Evolutionary conservation across 2,329 filamentous ascomycete species (phyloP).

Genomic region (Pestalotiopsis sp.): DNA sequence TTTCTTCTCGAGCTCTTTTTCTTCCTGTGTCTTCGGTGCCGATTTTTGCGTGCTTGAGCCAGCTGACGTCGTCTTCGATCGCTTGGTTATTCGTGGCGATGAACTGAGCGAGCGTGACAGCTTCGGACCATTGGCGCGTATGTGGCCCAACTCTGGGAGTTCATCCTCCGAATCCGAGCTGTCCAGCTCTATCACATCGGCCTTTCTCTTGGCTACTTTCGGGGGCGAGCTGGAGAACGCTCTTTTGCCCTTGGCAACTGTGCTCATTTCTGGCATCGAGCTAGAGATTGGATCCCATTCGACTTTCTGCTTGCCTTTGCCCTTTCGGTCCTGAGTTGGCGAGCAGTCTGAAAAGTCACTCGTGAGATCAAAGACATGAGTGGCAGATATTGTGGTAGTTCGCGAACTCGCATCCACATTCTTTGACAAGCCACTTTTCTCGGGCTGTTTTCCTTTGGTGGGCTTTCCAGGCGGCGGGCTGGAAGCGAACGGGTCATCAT

Average conservation of each 20-base stretch:
- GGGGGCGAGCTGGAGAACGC: slow-evolving; percentile 18
- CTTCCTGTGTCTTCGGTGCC: slow-evolving; percentile 33
- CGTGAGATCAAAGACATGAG: slow-evolving; percentile 28
- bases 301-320: neutral
- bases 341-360: slow-evolving; percentile 26
- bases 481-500: slow-evolving; percentile 19
- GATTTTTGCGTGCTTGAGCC: slow-evolving; percentile 21
- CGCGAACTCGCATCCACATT: neutral
- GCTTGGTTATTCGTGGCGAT: slow-evolving; percentile 18
- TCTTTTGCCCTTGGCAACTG: slow-evolving; percentile 16
- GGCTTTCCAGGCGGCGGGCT: slow-evolving; percentile 24
- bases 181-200: slow-evolving; percentile 39
- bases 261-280: slow-evolving; percentile 46
- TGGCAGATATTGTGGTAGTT: slow-evolving; percentile 1
- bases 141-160: slow-evolving; percentile 47
- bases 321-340: neutral
- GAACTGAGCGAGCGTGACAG: slow-evolving; percentile 17
- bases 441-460: slow-evolving; percentile 4
- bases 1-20: slow-evolving; percentile 42
- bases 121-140: slow-evolving; percentile 16
- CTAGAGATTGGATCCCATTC: slow-evolving; percentile 56
- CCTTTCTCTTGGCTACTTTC: slow-evolving; percentile 20
- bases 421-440: neutral
- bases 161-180: slow-evolving; percentile 40
- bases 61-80: slow-evolving; percentile 20